Conservation (phyloP, 257 asterid species). For the Perilla frutescens region DNA sequence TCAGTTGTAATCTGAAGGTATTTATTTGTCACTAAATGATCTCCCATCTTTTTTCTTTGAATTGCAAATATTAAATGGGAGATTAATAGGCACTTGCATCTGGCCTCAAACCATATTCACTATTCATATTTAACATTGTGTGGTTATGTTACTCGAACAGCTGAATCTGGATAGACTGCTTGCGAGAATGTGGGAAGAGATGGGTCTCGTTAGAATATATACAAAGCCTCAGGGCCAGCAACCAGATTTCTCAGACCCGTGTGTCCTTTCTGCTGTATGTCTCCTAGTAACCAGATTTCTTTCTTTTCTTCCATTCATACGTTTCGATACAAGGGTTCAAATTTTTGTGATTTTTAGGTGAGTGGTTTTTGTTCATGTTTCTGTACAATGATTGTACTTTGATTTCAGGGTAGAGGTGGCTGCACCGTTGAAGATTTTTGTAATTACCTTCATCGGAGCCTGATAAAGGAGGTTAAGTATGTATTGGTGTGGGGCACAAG, state of each 20-base stretch:
- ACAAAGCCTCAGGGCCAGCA: slow-evolving; percentile 99
- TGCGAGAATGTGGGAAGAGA: slow-evolving; percentile 87
- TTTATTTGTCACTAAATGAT: slow-evolving; percentile 12
- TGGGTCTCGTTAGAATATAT: slow-evolving; percentile 92
- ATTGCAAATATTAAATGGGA: slow-evolving; percentile 8
- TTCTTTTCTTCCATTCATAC: slow-evolving; percentile 11
- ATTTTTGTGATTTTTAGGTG: slow-evolving; percentile 4
- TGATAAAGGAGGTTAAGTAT: slow-evolving; percentile 93
- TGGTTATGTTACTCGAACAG: slow-evolving; percentile 51
- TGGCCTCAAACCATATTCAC: slow-evolving; percentile 10
- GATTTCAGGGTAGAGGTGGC: slow-evolving; percentile 96
- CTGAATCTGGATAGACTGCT: slow-evolving; percentile 86
- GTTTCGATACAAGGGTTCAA: neutral
- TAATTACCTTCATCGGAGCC: slow-evolving; percentile 93
- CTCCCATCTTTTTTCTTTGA: neutral
- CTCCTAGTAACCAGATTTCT: slow-evolving; percentile 25
- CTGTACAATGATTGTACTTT: slow-evolving; percentile 17
- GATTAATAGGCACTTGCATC: neutral
- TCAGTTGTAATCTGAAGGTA: slow-evolving; percentile 93
- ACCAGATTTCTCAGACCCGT: slow-evolving; percentile 96
- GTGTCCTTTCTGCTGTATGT: slow-evolving; percentile 93
- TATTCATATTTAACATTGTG: slow-evolving; percentile 31
- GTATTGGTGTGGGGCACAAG: slow-evolving; percentile 96
- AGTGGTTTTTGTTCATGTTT: slow-evolving; percentile 7
- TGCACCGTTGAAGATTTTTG: slow-evolving; percentile 96